Evolutionary conservation across 2,329 filamentous ascomycete species (phyloP).

Genomic region (Talaromyces pinophilus): DNA sequence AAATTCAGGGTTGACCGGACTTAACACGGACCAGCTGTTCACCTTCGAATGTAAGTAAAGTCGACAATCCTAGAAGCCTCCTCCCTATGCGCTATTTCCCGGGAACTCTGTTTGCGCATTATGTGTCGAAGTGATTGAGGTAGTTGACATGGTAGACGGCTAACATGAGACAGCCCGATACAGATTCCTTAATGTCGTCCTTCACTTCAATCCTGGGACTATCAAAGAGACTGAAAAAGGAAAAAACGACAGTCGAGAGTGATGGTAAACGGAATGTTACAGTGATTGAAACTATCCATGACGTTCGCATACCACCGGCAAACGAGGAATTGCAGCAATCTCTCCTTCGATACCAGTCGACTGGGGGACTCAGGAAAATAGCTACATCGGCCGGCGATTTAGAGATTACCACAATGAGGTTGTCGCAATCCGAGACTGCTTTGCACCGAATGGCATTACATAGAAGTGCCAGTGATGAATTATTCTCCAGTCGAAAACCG

Average conservation of each 20-base stretch:
- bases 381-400: not conserved
- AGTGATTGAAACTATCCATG: slow-evolving; percentile 13
- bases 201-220: not conserved
- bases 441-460: not conserved
- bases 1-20: not conserved
- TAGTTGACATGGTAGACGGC: not conserved
- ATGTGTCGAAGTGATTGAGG: not conserved
- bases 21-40: not conserved
- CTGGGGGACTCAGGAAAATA: not conserved
- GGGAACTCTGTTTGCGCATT: not conserved
- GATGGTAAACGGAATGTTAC: slow-evolving; percentile 10
- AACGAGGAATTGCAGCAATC: slow-evolving; percentile 6
- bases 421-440: slow-evolving; percentile 16
- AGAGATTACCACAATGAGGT: not conserved
- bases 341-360: not conserved
- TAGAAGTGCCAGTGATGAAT: slow-evolving; percentile 15
- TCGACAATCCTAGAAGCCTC: not conserved
- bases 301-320: slow-evolving; percentile 15
- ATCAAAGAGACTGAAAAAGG: not conserved
- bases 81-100: not conserved
- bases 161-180: not conserved
- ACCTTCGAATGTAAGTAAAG: not conserved
- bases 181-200: slow-evolving; percentile 7
- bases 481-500: not conserved
- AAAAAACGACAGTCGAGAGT: not conserved